Conservation (phyloP, 2,329 filamentous ascomycete genomes). For the Verruconis gallopava region DNA sequence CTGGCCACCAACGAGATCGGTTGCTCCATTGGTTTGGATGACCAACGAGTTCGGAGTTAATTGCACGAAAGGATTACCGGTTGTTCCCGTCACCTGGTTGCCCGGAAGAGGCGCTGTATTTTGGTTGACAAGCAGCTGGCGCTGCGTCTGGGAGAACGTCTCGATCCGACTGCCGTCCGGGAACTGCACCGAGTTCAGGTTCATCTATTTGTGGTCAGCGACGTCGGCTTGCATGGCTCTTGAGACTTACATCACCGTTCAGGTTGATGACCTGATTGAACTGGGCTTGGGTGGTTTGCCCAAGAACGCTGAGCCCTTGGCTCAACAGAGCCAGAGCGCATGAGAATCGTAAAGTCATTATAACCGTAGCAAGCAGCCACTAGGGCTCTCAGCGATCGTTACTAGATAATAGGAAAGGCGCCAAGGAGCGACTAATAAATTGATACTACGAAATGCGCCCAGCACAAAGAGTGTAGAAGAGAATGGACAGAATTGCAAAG, state of each 20-base stretch:
- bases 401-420: slow-evolving; percentile 3
- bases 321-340: slow-evolving; percentile 6
- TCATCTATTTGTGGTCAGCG: slow-evolving; percentile 17
- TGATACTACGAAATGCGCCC: neutral
- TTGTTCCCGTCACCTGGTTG: slow-evolving; percentile 24
- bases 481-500: neutral
- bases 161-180: slow-evolving; percentile 25
- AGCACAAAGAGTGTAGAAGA: slow-evolving; percentile 2
- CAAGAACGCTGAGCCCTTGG: slow-evolving; percentile 13
- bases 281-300: slow-evolving; percentile 20
- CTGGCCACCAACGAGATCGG: slow-evolving; percentile 23
- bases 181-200: slow-evolving; percentile 24
- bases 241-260: slow-evolving; percentile 24
- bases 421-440: neutral
- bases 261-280: slow-evolving; percentile 28
- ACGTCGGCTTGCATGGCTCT: too few species aligned
- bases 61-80: slow-evolving; percentile 24
- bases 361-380: neutral
- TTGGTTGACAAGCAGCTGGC: slow-evolving; percentile 28
- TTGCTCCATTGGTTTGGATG: slow-evolving; percentile 24
- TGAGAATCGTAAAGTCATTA: slow-evolving; percentile 6
- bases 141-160: slow-evolving; percentile 25
- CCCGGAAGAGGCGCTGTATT: slow-evolving; percentile 21
- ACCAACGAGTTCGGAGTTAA: slow-evolving; percentile 21
- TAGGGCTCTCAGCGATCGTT: neutral